Percentiles rank a stretch among this genome's conserved stretches.
These are phyloP conservation scores for Calocera viscosa DNA, from an alignment of 768 basidiomycete species.

Conservation along the genomic window DNA sequence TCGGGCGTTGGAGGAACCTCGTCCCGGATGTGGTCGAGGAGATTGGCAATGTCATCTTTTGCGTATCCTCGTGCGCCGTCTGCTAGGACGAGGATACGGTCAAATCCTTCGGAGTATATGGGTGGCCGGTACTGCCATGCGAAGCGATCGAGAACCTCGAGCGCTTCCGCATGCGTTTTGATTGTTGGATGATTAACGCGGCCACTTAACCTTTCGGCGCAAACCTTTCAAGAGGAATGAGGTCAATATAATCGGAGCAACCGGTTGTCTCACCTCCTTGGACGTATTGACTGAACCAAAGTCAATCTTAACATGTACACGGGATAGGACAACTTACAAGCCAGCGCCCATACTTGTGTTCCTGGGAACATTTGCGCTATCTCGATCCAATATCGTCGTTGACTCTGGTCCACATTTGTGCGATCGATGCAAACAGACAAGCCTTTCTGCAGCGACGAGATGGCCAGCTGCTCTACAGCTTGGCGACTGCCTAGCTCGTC, in stretches of 20 bases:
- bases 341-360: conserved; percentile 56
- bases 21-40: conserved; percentile 13
- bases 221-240: conserved; percentile 35
- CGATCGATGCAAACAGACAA: conserved; percentile 67
- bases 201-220: conserved; percentile 41
- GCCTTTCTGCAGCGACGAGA: conserved; percentile 41
- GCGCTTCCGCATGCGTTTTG: conserved; percentile 22
- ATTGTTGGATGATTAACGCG: conserved; percentile 55
- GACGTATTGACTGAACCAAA: conserved; percentile 42
- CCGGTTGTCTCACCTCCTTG: conserved; percentile 43
- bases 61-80: conserved; percentile 15
- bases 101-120: conserved; percentile 46
- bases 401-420: conserved; percentile 49
- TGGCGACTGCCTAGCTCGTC: conserved; percentile 62
- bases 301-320: not conserved
- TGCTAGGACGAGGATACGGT: conserved; percentile 35
- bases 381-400: conserved; percentile 43
- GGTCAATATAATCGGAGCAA: conserved; percentile 16
- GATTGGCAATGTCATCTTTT: conserved; percentile 15
- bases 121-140: conserved; percentile 48
- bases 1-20: not conserved
- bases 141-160: conserved; percentile 50
- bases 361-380: conserved; percentile 57
- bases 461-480: conserved; percentile 49
- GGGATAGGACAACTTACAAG: conserved; percentile 29